These are phyloP conservation scores for Acmispon strigosus DNA, from an alignment of 306 rosid genomes.

Conservation along the genomic window DNA sequence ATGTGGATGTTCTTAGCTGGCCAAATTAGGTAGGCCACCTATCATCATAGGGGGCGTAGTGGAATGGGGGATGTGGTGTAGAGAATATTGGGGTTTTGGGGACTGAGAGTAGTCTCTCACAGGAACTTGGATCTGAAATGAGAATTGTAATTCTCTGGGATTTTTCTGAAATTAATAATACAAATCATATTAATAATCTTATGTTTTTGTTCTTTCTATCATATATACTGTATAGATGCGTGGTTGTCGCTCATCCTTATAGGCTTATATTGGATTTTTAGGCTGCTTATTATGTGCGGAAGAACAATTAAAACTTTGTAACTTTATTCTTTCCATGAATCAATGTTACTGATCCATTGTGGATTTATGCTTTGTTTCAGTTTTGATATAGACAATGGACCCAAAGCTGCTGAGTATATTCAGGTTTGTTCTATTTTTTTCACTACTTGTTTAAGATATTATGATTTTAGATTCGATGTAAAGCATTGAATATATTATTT, in stretches of 20 bases:
- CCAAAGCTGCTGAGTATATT: slow-evolving; percentile 85
- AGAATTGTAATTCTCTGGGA: no score
- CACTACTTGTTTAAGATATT: neutral
- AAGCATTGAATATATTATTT: neutral
- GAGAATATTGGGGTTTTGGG: no score
- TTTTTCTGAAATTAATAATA: no score
- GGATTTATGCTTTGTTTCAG: slow-evolving; percentile 37
- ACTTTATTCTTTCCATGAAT: neutral
- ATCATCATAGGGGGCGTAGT: no score
- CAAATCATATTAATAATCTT: no score
- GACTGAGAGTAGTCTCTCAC: no score
- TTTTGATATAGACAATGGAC: slow-evolving; percentile 86
- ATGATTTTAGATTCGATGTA: neutral
- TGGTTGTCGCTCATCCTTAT: neutral
- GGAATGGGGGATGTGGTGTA: no score
- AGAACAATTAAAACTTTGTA: neutral
- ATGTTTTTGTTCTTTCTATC: neutral
- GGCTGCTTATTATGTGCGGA: neutral
- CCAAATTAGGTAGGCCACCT: no score
- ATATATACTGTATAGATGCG: neutral
- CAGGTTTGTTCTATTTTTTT: slow-evolving; percentile 49
- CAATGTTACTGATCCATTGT: neutral
- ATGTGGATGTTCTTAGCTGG: no score
- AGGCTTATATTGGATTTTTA: neutral
- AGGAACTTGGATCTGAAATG: no score